A percentile compares a stretch with the other conserved stretches of the same genome.
Evolutionary conservation across 2,329 filamentous ascomycete genomes (phyloP).

Genomic region (Neonectria magnoliae): DNA sequence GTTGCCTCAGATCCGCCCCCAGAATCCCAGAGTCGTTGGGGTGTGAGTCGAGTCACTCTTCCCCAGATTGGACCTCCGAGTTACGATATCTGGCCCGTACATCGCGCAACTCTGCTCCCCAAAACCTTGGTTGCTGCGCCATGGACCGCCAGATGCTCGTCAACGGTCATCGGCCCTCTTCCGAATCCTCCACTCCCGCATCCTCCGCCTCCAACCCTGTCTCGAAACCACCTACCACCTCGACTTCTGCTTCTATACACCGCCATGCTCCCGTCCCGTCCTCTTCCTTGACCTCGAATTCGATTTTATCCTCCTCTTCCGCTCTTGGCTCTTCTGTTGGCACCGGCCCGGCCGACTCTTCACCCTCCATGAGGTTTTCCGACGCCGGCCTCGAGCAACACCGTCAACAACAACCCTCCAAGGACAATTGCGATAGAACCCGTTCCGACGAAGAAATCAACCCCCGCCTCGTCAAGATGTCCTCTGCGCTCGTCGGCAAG

Average conservation of each 20-base stretch:
- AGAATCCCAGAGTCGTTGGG: slow-evolving; percentile 8
- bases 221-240: slow-evolving; percentile 28
- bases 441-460: slow-evolving; percentile 61
- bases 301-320: slow-evolving; percentile 22
- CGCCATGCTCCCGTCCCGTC: slow-evolving; percentile 33
- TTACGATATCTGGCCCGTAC: slow-evolving; percentile 44
- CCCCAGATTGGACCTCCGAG: slow-evolving; percentile 35
- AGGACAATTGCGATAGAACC: slow-evolving; percentile 62
- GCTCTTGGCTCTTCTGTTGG: slow-evolving; percentile 17
- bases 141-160: slow-evolving; percentile 41
- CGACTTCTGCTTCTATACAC: slow-evolving; percentile 33
- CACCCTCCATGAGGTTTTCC: slow-evolving; percentile 27
- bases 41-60: slow-evolving; percentile 30
- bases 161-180: slow-evolving; percentile 39
- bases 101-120: slow-evolving; percentile 42
- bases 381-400: slow-evolving; percentile 25
- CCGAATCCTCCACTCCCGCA: slow-evolving; percentile 29
- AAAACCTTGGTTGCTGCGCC: slow-evolving; percentile 36
- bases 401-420: slow-evolving; percentile 42
- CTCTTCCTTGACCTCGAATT: slow-evolving; percentile 1
- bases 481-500: slow-evolving; percentile 75
- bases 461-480: slow-evolving; percentile 65
- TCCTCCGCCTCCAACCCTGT: slow-evolving; percentile 12
- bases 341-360: slow-evolving; percentile 15
- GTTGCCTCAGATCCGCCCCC: slow-evolving; percentile 38